These are phyloP conservation scores for Pseudogymnoascus sp. DNA, from an alignment of 2,329 filamentous ascomycete genomes.

Conservation along the genomic window DNA sequence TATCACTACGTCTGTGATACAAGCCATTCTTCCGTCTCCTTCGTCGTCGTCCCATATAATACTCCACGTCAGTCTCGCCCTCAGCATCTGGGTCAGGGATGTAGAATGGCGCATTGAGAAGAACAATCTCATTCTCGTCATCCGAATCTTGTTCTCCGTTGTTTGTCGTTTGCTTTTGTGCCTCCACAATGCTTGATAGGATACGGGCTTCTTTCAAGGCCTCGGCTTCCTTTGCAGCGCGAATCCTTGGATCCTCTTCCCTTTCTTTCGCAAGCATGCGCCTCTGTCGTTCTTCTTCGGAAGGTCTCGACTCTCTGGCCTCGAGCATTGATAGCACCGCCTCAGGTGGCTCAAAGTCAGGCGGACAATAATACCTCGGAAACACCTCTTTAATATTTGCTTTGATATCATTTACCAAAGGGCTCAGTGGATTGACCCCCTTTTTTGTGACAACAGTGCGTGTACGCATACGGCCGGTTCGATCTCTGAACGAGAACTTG, in stretches of 20 bases:
- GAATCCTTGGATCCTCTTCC: neutral
- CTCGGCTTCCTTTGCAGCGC: neutral
- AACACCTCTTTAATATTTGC: conserved; percentile 17
- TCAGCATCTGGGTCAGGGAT: conserved; percentile 3
- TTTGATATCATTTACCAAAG: conserved; percentile 18
- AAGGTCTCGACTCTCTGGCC: conserved; percentile 9
- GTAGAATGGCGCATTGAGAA: conserved; percentile 12
- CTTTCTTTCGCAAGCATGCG: conserved; percentile 7
- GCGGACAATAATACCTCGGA: conserved; percentile 25
- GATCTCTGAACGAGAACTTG: conserved; percentile 15
- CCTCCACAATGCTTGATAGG: neutral
- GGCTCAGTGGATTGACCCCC: conserved; percentile 12
- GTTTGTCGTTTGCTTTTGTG: neutral
- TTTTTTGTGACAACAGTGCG: conserved; percentile 18
- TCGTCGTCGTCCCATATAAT: neutral
- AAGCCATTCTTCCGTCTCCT: neutral
- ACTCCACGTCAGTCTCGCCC: conserved; percentile 1
- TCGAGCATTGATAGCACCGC: conserved; percentile 19
- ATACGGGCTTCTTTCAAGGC: conserved; percentile 3
- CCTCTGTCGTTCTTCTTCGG: conserved; percentile 11
- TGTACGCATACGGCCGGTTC: conserved; percentile 11
- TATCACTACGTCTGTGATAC: neutral
- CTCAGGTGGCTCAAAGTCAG: conserved; percentile 20
- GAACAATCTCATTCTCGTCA: neutral
- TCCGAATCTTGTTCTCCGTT: neutral